Conservation (phyloP, 1,284 basidiomycete species). For the Coniferiporia weirii region DNA sequence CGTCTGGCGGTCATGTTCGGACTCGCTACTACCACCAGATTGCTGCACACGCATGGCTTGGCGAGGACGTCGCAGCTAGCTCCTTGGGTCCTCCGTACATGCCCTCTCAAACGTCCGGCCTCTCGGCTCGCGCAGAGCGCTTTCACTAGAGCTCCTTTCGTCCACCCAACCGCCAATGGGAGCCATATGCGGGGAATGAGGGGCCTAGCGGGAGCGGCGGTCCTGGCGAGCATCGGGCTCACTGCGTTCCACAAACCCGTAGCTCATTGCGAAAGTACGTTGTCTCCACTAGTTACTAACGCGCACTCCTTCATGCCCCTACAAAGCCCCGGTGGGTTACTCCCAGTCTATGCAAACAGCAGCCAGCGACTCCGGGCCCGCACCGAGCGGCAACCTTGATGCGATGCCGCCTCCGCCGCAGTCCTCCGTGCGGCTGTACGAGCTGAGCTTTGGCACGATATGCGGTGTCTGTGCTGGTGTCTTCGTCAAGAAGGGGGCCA, state of each 20-base stretch:
- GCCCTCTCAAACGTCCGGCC: too few species aligned
- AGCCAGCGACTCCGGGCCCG: not conserved
- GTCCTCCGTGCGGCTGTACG: conserved; percentile 73
- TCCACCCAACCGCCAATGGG: not conserved
- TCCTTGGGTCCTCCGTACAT: too few species aligned
- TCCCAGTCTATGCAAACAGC: not conserved
- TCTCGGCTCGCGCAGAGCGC: too few species aligned
- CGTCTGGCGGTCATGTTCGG: too few species aligned
- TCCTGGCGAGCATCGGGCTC: not conserved
- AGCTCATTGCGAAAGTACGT: conserved; percentile 6
- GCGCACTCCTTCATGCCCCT: not conserved
- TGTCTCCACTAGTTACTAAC: not conserved
- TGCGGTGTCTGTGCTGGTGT: conserved; percentile 87
- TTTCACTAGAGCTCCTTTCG: too few species aligned
- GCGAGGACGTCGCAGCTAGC: too few species aligned
- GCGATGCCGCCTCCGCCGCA: conserved; percentile 49
- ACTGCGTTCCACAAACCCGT: not conserved
- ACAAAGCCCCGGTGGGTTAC: not conserved
- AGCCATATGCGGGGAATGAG: not conserved
- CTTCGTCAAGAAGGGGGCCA: conserved; percentile 92
- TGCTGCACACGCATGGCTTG: too few species aligned
- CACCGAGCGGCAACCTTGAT: not conserved
- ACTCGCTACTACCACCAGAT: too few species aligned
- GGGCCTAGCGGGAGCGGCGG: not conserved
- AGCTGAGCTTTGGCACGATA: conserved; percentile 84